Base-by-base conservation (phyloP, 139 green algal species). In the Chlamydomonas asymmetrica region DNA sequence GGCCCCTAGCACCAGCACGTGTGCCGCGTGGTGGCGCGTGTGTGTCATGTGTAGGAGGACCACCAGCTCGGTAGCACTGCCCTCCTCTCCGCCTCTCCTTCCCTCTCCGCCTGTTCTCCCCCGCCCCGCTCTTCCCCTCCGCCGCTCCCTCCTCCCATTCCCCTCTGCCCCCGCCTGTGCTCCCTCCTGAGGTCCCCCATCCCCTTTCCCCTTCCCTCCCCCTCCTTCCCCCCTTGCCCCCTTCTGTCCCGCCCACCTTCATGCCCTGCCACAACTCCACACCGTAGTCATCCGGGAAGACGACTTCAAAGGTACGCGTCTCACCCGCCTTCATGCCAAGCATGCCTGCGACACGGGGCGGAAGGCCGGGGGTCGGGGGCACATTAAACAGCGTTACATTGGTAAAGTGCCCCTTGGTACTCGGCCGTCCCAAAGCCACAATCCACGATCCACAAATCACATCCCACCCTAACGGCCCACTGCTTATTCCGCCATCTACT, bases 191-290 rank as follows among this genome's bases (percentile, higher is more conserved):
- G n/a, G n/a, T n/a, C n/a, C n/a, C n/a, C n/a, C n/a, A n/a, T n/a
- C n/a, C n/a, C n/a, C n/a, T n/a, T n/a, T n/a, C n/a, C n/a, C n/a
- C n/a, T n/a, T n/a, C 45, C 45, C 18, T 52, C 45, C 45, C 18
- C 45, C 45, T 52, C 13, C 45, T 25, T 16, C 45, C 18, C 45
- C 45, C 45, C 18, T 52, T 16, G 18, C 45, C 45, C 45, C 45
- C 45, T 52, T 16, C 45, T 52, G 13, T 52, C 45, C 45, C 18
- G 45, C 68, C 3, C 68, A 75, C 68, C 68, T n/a, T n/a, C n/a
- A n/a, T n/a, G 4, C 69, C 74, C 56, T 83, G 61, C 85, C 81
- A 87, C 72, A 87, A 62, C 75, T 90, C 81, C 43, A 87, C 79
- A 4, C 73, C 40, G 74, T 83, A 87, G 60, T 90, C 81, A 0